Conservation (phyloP, 129 eudicot genomes). For the Lactuca saligna region DNA sequence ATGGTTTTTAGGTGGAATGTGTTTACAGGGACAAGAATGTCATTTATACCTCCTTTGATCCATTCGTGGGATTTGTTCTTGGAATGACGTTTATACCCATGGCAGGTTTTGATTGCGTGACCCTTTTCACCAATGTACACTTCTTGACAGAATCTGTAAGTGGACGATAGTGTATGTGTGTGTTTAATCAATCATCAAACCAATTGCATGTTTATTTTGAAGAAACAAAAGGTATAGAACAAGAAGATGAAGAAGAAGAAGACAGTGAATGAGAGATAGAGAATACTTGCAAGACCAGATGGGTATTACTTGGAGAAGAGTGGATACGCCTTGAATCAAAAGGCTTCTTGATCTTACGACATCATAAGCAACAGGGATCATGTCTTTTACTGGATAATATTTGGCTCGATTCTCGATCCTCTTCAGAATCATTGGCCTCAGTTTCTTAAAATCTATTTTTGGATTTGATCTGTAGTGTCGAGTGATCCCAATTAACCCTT, state of each 20-base stretch:
- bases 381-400: constrained; percentile 62
- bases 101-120: constrained; percentile 72
- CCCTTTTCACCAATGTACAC: constrained; percentile 80
- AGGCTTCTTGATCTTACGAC: constrained; percentile 55
- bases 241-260: neutral
- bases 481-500: constrained; percentile 17
- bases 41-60: constrained; percentile 59
- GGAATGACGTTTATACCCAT: constrained; percentile 59
- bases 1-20: constrained; percentile 59
- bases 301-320: constrained; percentile 65
- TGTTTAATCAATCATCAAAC: too few relatives aligned
- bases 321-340: constrained; percentile 70
- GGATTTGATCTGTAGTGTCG: constrained; percentile 40
- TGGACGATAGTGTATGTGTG: neutral
- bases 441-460: constrained; percentile 53
- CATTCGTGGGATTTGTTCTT: constrained; percentile 69
- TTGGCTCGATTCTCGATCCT: constrained; percentile 67
- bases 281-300: constrained; percentile 84
- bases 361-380: constrained; percentile 74
- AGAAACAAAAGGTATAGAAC: neutral
- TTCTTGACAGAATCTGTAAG: constrained; percentile 77
- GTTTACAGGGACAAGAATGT: constrained; percentile 77
- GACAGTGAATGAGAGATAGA: constrained; percentile 24
- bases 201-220: too few relatives aligned
- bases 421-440: constrained; percentile 77